Base-by-base conservation (phyloP, 148 eudicot species). In the Agrostemma githago region DNA sequence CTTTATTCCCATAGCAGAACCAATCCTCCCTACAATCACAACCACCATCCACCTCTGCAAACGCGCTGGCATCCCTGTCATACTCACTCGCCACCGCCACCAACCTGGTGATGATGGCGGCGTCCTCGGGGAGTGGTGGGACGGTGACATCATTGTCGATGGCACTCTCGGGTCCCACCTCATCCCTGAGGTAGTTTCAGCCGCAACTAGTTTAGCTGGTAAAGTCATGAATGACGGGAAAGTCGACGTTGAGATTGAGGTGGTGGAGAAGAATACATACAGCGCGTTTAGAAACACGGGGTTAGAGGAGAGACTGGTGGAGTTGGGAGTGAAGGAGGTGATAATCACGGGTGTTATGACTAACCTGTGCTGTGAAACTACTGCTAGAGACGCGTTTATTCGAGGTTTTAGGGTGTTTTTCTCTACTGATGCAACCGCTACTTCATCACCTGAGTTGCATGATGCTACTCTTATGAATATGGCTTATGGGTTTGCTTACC, bases 401-500 rank as follows among this genome's bases (percentile, higher is more conserved):
- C 80, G 92, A 48, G 96, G 94, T 21, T 93, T 93, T 74, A 74
- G 92, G 66, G 98, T 89, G 59, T 93, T 90, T 68, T 90, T 93
- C 79, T 90, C 98, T 0, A 85, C 88, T 2, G 98, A 92, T 62
- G 93, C 91, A 0, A 93, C 96, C 8, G 98, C 93, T 3, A 93
- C 98, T 3, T 69, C 88, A 11, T 73, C 82, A n/a, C 12, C 9
- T 44, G 96, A 86, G 79, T 69, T 92, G 72, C 98, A 90, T 60
- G 88, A 92, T 65, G 93, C 96, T 38, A 86, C 92, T 5, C 73
- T 92, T 72, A 81, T 70, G 83, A 92, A 90, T 72, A 61, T 92
- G 91, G 92, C 98, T 38, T 90, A 82, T 77, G 96, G 96, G 19
- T 92, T 92, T 73, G 92, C 90, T n/a, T 90, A 92, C 82, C 85